Percentiles rank a stretch among this genome's conserved stretches.
Conservation (phyloP, 257 asterid species). For the Solanum megistacrolobum region DNA sequence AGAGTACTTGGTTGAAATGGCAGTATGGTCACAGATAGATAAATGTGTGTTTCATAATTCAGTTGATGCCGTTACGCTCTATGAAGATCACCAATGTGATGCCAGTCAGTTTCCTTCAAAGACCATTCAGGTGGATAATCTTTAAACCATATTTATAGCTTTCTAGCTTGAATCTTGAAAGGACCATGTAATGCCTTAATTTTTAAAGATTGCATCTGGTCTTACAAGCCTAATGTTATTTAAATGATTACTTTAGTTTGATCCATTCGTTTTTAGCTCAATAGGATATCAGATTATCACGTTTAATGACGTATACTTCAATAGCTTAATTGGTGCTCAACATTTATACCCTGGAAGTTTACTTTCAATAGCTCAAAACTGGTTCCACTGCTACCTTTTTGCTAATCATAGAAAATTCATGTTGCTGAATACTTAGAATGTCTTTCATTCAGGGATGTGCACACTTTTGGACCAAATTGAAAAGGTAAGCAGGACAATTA, state of each 20-base stretch:
- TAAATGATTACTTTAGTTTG: background rate
- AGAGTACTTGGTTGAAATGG: constrained; percentile 75
- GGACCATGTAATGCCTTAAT: background rate
- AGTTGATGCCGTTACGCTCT: constrained; percentile 41
- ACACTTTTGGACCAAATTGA: background rate
- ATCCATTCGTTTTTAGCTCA: background rate
- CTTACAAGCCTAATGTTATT: background rate
- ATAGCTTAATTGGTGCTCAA: background rate
- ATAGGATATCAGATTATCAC: background rate
- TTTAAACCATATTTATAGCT: constrained; percentile 4
- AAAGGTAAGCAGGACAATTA: background rate
- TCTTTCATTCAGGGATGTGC: background rate
- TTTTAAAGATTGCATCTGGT: background rate
- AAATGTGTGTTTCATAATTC: constrained; percentile 57
- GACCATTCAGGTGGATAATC: constrained; percentile 64
- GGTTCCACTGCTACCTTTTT: background rate
- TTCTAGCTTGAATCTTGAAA: background rate
- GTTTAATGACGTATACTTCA: background rate
- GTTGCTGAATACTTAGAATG: background rate
- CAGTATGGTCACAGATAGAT: constrained; percentile 52
- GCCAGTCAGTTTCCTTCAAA: constrained; percentile 63
- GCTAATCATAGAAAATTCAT: background rate
- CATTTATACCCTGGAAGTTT: background rate
- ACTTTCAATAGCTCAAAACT: background rate
- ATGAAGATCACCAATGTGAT: constrained; percentile 71